Conservation (phyloP, 192 early-diverging fungal species). For the Entophlyctis helioformis region DNA sequence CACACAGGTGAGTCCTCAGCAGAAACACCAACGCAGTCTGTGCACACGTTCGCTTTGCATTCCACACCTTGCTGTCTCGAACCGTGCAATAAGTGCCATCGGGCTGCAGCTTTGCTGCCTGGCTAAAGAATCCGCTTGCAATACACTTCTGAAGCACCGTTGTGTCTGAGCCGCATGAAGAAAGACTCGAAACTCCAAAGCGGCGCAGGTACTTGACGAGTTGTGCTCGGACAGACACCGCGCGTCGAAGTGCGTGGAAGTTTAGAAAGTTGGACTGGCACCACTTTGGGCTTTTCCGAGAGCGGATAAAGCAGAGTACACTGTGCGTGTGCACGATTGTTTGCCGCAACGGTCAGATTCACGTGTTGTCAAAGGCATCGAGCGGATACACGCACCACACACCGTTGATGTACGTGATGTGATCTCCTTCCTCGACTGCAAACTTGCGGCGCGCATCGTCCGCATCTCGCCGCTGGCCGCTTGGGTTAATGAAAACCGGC, state of each 20-base stretch:
- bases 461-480: constrained; percentile 18
- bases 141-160: constrained; percentile 55
- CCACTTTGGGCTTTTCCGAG: constrained; percentile 25
- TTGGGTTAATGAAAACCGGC: constrained; percentile 23
- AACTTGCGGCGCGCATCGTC: constrained; percentile 56
- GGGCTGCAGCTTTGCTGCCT: constrained; percentile 54
- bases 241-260: constrained; percentile 43
- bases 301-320: constrained; percentile 36
- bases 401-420: constrained; percentile 26
- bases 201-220: constrained; percentile 38
- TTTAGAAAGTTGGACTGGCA: constrained; percentile 44
- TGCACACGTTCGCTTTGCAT: constrained; percentile 1
- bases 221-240: constrained; percentile 18
- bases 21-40: constrained; percentile 4
- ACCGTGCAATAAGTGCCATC: constrained; percentile 61
- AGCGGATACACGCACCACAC: not conserved
- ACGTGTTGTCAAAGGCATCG: not conserved
- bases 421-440: constrained; percentile 59
- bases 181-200: constrained; percentile 21
- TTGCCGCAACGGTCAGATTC: not conserved
- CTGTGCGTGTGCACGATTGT: constrained; percentile 9
- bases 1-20: too few species aligned
- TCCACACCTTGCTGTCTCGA: constrained; percentile 38
- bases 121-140: constrained; percentile 58
- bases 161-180: constrained; percentile 24